These are phyloP conservation scores for Achaetomium macrosporum DNA, from an alignment of 2,329 filamentous ascomycete species.

Conservation along the genomic window DNA sequence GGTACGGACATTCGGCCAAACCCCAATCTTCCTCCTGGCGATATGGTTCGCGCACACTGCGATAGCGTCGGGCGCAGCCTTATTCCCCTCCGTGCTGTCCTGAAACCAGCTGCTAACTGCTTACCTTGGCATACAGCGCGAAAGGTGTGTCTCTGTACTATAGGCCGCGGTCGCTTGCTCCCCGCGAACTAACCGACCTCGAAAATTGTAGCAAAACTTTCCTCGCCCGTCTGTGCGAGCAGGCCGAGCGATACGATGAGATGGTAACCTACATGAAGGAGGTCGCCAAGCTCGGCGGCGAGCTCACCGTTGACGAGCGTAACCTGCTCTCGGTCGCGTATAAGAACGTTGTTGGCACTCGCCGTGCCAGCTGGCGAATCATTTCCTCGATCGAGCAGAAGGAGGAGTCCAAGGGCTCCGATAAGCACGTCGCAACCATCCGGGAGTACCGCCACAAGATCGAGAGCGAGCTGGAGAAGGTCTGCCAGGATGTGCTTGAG, in stretches of 20 bases:
- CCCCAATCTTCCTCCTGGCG: conserved; percentile 12
- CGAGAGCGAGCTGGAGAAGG: conserved; percentile 92
- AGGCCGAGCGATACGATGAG: conserved; percentile 99
- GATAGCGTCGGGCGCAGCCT: conserved; percentile 4
- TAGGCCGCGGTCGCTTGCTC: not conserved
- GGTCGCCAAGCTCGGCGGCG: conserved; percentile 80
- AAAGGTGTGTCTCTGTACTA: conserved; percentile 27
- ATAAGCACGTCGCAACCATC: conserved; percentile 91
- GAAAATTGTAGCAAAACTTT: conserved; percentile 81
- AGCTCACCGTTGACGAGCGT: conserved; percentile 92
- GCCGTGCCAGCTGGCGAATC: conserved; percentile 98
- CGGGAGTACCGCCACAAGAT: conserved; percentile 98
- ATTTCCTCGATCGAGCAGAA: conserved; percentile 99
- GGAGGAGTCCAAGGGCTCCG: conserved; percentile 97
- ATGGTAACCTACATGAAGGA: conserved; percentile 99
- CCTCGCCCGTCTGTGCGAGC: conserved; percentile 98
- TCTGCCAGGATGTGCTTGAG: conserved; percentile 96
- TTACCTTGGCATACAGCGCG: conserved; percentile 22
- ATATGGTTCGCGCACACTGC: conserved; percentile 7
- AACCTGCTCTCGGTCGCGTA: conserved; percentile 98
- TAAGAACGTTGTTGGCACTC: conserved; percentile 99
- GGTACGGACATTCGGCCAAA: conserved; percentile 21
- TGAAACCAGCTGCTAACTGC: conserved; percentile 22
- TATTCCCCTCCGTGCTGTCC: not conserved
- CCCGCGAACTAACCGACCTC: conserved; percentile 19